These are phyloP conservation scores for Cercospora canescens DNA, from an alignment of 2,329 filamentous ascomycete species.

Conservation along the genomic window DNA sequence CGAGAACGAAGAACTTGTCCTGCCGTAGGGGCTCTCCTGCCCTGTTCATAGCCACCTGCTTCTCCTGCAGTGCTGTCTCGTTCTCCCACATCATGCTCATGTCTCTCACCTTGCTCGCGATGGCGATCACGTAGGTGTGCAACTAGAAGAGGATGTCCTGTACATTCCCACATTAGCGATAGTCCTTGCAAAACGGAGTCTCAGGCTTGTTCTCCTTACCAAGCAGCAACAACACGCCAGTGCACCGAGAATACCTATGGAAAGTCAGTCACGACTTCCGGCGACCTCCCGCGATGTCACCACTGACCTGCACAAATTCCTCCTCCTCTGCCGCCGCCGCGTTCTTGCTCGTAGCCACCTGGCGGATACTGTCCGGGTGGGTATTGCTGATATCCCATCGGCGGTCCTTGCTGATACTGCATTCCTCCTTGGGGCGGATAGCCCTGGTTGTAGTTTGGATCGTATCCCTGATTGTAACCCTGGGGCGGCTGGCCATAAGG, in stretches of 20 bases:
- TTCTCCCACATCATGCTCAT: not conserved
- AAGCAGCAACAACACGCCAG: constrained; percentile 52
- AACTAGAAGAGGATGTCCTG: not conserved
- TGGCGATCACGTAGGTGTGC: not conserved
- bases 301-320: constrained; percentile 40
- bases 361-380: constrained; percentile 15
- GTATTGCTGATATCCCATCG: constrained; percentile 39
- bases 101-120: not conserved
- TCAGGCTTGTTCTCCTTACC: constrained; percentile 21
- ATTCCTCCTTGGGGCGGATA: constrained; percentile 33
- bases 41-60: not conserved
- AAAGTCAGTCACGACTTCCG: too few species aligned
- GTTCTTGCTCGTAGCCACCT: constrained; percentile 31
- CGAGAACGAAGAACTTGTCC: not conserved
- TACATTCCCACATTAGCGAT: not conserved
- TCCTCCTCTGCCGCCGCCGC: constrained; percentile 31
- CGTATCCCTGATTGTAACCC: constrained; percentile 2
- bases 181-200: not conserved
- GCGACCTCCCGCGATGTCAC: too few species aligned
- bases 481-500: constrained; percentile 18
- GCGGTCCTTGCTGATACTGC: constrained; percentile 33
- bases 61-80: not conserved
- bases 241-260: constrained; percentile 19
- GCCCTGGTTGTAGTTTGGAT: constrained; percentile 4
- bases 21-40: not conserved